A percentile compares a stretch with the other conserved stretches of the same genome.
These are phyloP conservation scores for Xylariaceae sp. DNA, from an alignment of 2,329 filamentous ascomycete species.

Conservation along the genomic window DNA sequence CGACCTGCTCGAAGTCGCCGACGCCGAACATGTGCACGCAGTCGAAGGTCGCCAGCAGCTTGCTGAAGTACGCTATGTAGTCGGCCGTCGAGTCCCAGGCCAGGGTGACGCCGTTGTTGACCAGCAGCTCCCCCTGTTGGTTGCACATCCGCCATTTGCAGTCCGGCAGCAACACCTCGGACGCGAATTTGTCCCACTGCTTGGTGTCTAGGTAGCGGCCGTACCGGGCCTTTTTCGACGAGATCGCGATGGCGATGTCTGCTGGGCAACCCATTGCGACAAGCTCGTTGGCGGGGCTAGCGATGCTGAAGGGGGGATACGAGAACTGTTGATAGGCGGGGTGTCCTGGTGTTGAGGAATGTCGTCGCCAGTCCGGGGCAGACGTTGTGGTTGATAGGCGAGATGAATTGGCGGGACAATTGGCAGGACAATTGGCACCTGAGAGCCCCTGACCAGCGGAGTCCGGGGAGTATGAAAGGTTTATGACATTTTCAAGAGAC, in stretches of 20 bases:
- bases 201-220: constrained; percentile 17
- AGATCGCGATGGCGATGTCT: background rate
- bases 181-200: constrained; percentile 13
- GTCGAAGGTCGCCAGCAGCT: constrained; percentile 13
- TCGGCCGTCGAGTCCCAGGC: constrained; percentile 5
- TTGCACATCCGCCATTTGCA: constrained; percentile 9
- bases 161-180: constrained; percentile 13
- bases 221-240: constrained; percentile 11
- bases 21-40: constrained; percentile 16
- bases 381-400: background rate
- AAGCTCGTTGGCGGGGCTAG: no score
- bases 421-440: no score
- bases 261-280: background rate
- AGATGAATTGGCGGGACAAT: no score
- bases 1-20: constrained; percentile 19
- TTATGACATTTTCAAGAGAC: no score
- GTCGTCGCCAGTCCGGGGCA: background rate
- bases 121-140: background rate
- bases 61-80: constrained; percentile 8
- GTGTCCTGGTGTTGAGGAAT: background rate
- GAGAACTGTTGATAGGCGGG: background rate
- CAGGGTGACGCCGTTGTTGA: background rate
- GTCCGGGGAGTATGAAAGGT: no score
- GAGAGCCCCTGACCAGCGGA: no score
- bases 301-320: no score